phyloP scores from a whole-genome alignment of 129 eudicot species.

The Arctium lappa region DNA sequence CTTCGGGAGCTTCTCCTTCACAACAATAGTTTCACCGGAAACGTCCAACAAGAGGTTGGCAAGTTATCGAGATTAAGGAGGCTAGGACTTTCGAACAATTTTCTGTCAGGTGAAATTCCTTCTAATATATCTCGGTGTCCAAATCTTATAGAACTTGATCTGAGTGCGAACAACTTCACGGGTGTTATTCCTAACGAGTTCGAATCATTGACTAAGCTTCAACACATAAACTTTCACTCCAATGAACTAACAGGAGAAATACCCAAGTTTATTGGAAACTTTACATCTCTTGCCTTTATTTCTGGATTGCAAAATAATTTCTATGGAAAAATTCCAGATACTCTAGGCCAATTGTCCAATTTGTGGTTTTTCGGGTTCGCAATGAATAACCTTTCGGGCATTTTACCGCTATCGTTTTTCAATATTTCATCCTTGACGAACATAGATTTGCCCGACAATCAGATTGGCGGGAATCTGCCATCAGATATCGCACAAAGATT shows the following conservation, averaged over 20 bases:
- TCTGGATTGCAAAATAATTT: slow-evolving; percentile 3
- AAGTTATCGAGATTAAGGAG: slow-evolving; percentile 18
- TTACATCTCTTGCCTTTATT: not conserved
- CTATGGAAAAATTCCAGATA: not conserved
- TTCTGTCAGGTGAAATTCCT: slow-evolving; percentile 33
- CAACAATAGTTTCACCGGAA: slow-evolving; percentile 34
- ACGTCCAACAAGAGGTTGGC: slow-evolving; percentile 20
- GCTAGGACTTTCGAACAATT: slow-evolving; percentile 24
- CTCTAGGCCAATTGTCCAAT: not conserved
- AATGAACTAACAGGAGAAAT: slow-evolving; percentile 17
- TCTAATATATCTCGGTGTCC: slow-evolving; percentile 7
- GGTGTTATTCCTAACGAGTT: not conserved
- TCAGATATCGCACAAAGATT: not conserved
- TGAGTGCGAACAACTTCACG: not conserved
- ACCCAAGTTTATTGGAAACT: slow-evolving; percentile 15
- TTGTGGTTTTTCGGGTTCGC: not conserved
- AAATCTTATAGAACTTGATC: not conserved
- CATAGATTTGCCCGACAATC: not conserved
- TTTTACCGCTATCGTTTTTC: not conserved
- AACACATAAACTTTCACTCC: not conserved
- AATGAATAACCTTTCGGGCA: slow-evolving; percentile 16
- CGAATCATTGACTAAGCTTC: slow-evolving; percentile 11
- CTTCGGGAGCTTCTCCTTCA: slow-evolving; percentile 19
- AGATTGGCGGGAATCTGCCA: not conserved
- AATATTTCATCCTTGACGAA: not conserved